phyloP scores from a whole-genome alignment of 73 alveolate genomes.

The Paramecium caudatum region DNA sequence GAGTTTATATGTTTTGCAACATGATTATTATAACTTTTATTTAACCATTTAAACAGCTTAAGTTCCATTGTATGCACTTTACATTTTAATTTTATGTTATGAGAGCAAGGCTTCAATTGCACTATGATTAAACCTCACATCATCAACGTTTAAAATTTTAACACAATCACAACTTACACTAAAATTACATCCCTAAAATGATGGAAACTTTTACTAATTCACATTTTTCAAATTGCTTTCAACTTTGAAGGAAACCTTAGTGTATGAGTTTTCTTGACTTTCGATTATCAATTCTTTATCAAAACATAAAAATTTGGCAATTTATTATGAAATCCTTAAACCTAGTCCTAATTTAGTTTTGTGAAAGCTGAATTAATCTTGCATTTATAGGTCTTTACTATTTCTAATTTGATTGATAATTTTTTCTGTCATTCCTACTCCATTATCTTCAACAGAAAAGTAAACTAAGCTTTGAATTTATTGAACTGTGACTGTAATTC shows the following conservation, averaged over 20 bases:
- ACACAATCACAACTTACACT: constrained; percentile 14
- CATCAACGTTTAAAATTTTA: constrained; percentile 37
- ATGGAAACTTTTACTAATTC: background rate
- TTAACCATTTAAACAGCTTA: constrained; percentile 23
- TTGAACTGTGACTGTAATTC: background rate
- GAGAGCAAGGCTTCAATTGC: background rate
- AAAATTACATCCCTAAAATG: constrained; percentile 21
- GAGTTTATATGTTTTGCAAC: constrained; percentile 37
- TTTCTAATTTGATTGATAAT: background rate
- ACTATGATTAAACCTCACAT: constrained; percentile 53
- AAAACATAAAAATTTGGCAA: constrained; percentile 37
- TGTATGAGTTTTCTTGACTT: constrained; percentile 13
- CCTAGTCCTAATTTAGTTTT: constrained; percentile 37
- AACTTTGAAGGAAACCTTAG: background rate
- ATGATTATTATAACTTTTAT: background rate
- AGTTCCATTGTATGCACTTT: constrained; percentile 51
- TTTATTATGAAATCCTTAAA: constrained; percentile 18
- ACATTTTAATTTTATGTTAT: background rate
- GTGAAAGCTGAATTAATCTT: background rate
- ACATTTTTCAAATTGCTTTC: background rate
- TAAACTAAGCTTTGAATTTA: background rate
- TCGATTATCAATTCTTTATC: constrained; percentile 44
- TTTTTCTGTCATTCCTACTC: constrained; percentile 32
- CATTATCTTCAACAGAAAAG: constrained; percentile 23
- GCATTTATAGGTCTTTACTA: background rate